Base-by-base conservation (phyloP, 1,139 yeast species). In the Kodamaea ohmeri region DNA sequence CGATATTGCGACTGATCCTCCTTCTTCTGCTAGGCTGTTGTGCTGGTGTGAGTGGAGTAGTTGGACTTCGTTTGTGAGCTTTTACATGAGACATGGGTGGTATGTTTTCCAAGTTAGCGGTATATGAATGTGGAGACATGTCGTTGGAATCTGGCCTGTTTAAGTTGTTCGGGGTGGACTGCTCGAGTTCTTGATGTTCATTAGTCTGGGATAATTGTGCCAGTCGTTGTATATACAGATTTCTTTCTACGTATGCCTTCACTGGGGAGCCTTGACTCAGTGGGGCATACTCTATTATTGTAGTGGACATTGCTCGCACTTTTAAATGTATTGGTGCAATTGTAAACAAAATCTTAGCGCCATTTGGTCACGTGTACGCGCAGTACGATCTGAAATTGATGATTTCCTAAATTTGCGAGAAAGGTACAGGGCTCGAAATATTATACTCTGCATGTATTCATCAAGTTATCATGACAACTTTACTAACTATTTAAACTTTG, bases 21-120 rank as follows among this genome's bases (percentile, higher is more conserved):
- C 56, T 42, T 27, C 56, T 45, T 18, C 43, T 27, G 37, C 44
- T 44, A 8, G 45, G 53, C 11, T 48, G 47, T 24, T 41, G 40
- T 9, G 55, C 52, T 12, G 52, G 54, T 9, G 54, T 44, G 34
- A 55, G 39, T 1, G 61, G 61, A 6, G 60, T 54, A 18, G 52
- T 43, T 14, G 61, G 59, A 13, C 56, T 58, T 32, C 61, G 42
- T 36, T 55, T 56, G 27, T 39, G 41, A 31, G 25, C 9, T 12
- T 26, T 25, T 7, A 35, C 39, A 11, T 35, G 27, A n/a, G n/a
- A n/a, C n/a, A n/a, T n/a, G 16, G 35, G 37, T 24, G 40, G 43
- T 17, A 40, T 34, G 34, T 36, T 40, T 20, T 40, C 43, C 25
- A 24, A 24, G 14, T 24, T n/a, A 13, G 8, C 13, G 7, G 13